Evolutionary conservation across 2,329 filamentous ascomycete species (phyloP).

Genomic region (Diaporthe destruens): DNA sequence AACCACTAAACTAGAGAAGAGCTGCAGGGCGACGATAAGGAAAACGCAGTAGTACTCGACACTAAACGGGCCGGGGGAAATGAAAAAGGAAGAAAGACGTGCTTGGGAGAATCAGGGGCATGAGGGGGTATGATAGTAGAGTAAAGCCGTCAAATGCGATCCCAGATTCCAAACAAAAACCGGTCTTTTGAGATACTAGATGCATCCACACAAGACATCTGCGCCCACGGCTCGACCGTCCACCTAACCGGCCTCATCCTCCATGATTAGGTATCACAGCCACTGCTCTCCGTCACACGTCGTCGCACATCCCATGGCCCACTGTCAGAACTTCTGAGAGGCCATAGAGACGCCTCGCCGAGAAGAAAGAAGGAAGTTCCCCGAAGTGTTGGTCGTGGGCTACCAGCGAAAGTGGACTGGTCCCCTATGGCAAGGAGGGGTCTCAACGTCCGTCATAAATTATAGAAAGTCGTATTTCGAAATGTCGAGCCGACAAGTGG

Average conservation of each 20-base stretch:
- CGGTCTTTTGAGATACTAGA: constrained; percentile 38
- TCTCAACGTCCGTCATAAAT: constrained; percentile 42
- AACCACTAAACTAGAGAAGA: constrained; percentile 43
- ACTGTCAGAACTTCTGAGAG: constrained; percentile 35
- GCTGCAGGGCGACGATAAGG: constrained; percentile 41
- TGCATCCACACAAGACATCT: constrained; percentile 39
- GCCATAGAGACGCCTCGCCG: constrained; percentile 37
- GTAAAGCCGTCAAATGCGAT: constrained; percentile 42
- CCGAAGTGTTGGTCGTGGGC: constrained; percentile 43
- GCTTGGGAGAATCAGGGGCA: constrained; percentile 40
- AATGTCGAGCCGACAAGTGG: constrained; percentile 40
- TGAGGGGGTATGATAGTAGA: constrained; percentile 43
- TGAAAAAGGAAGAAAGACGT: constrained; percentile 41
- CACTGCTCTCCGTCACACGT: constrained; percentile 35
- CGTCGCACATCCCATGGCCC: constrained; percentile 34
- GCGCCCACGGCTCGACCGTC: constrained; percentile 36
- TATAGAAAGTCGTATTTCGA: constrained; percentile 43
- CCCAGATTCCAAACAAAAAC: constrained; percentile 42
- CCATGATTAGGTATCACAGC: constrained; percentile 39
- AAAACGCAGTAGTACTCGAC: constrained; percentile 43
- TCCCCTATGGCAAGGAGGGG: constrained; percentile 36
- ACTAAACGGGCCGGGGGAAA: constrained; percentile 41
- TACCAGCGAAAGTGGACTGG: constrained; percentile 41
- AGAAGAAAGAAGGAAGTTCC: constrained; percentile 40
- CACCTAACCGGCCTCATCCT: constrained; percentile 37